Evolutionary conservation across 305 asterid species (phyloP), one percentile per base, ranked within the genome.

Genomic region (Petunia hybrid): DNA sequence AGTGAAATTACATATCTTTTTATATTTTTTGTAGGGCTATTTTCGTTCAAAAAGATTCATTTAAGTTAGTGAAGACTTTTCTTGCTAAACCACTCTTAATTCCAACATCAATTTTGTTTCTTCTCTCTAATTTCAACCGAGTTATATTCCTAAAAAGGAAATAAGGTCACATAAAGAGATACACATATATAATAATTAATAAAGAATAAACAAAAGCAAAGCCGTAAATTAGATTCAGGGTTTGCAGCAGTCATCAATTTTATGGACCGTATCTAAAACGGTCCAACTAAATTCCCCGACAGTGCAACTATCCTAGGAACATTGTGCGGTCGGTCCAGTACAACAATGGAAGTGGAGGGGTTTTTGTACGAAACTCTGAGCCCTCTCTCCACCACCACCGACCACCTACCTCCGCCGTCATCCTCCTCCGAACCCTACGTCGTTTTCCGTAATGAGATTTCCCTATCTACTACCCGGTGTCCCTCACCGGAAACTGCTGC

Each of bases 381-480:
- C 62, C 62, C 62, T n/a, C 62, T 57, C 3, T 57, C 62, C 74
- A 16, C 81, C 48, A 1, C 12, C 67, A 7, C 35, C 82, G 73
- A 3, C 61, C 51, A 85, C 12, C 83, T 88, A 43, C 84, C 88
- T 2, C 82, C 86, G 1, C 56, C 84, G 10, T 16, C 90, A 31
- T 76, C 89, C 41, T 89, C 82, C 43, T 9, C 73, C 45, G 94
- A 89, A 67, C 85, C 96, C 5, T 92, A 91, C 79, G 80, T 83
- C 35, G 95, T 93, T 40, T 81, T 91, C 82, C 97, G 99, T 70
- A 95, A 84, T 85, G 87, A 89, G 68, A 85, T 89, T 51, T 81
- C 98, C 13, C 89, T 85, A 41, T 62, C 90, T n/a, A 56, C 88
- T 6, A 38, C 66, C 65, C 82, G 71, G 31, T 85, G 81, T 79